Percentiles rank a stretch among this genome's conserved stretches.
phyloP scores from a whole-genome alignment of 2,329 filamentous ascomycete genomes.

The Elsinoe ampelina region DNA sequence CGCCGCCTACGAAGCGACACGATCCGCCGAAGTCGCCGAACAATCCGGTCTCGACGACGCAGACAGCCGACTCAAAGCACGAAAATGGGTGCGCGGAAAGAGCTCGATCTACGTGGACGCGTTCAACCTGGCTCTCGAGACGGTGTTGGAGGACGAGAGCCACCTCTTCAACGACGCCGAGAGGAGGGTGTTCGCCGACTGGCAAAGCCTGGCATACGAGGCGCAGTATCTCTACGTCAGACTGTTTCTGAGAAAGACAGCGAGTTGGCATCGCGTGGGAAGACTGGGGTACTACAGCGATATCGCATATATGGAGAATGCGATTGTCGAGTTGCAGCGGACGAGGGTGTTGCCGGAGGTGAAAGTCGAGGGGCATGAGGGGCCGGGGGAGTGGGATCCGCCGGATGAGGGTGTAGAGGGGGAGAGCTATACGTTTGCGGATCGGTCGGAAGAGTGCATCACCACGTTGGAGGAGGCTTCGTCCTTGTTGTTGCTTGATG shows the following conservation, averaged over 20 bases:
- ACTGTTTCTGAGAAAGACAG: slow-evolving; percentile 83
- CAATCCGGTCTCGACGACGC: slow-evolving; percentile 20
- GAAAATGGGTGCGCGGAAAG: slow-evolving; percentile 62
- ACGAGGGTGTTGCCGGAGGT: slow-evolving; percentile 45
- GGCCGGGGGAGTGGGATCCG: slow-evolving; percentile 41
- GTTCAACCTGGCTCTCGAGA: slow-evolving; percentile 85
- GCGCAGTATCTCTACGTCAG: slow-evolving; percentile 91
- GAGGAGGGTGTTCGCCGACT: slow-evolving; percentile 63
- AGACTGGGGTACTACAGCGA: slow-evolving; percentile 74
- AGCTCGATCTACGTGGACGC: slow-evolving; percentile 96
- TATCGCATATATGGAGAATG: slow-evolving; percentile 61
- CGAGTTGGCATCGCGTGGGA: slow-evolving; percentile 77
- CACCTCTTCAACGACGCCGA: slow-evolving; percentile 81
- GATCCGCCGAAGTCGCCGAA: slow-evolving; percentile 44
- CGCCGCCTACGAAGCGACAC: slow-evolving; percentile 65
- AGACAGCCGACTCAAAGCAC: slow-evolving; percentile 45
- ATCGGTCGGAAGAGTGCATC: slow-evolving; percentile 64
- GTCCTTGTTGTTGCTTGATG: slow-evolving; percentile 71
- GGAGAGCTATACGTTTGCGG: slow-evolving; percentile 64
- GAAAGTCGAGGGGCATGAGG: slow-evolving; percentile 27
- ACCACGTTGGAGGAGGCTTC: slow-evolving; percentile 74
- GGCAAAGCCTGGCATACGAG: slow-evolving; percentile 68
- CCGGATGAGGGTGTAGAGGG: slow-evolving; percentile 43
- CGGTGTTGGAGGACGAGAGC: slow-evolving; percentile 77
- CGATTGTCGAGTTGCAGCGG: slow-evolving; percentile 56